Conservation (phyloP, 176 grass and related monocot species). For the bread wheat (Triticum aestivum) region DNA sequence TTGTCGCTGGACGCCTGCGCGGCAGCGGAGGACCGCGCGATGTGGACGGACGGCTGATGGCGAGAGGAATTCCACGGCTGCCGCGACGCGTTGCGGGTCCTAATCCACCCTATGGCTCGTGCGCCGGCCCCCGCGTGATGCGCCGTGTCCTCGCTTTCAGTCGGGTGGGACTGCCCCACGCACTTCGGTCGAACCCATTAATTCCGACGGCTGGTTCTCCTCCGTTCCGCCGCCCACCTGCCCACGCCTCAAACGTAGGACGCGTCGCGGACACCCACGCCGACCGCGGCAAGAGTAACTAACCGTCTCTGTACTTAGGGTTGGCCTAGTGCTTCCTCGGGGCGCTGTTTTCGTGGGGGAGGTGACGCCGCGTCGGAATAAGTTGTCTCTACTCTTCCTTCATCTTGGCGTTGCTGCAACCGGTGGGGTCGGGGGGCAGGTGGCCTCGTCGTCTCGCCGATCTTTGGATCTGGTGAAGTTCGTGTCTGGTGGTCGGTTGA, state of each 20-base stretch:
- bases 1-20: neutral
- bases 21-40: neutral
- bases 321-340: too few relatives aligned
- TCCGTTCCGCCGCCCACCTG: neutral
- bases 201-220: neutral
- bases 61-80: neutral
- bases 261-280: too few relatives aligned
- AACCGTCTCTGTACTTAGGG: too few relatives aligned
- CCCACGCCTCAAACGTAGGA: neutral
- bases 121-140: neutral
- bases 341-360: too few relatives aligned
- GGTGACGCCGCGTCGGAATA: too few relatives aligned
- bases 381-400: too few relatives aligned
- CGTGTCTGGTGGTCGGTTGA: too few relatives aligned
- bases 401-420: too few relatives aligned
- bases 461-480: too few relatives aligned
- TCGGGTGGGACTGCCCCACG: neutral
- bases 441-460: too few relatives aligned
- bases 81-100: neutral
- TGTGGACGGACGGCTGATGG: neutral
- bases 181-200: neutral
- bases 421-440: too few relatives aligned
- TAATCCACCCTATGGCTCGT: neutral
- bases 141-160: neutral
- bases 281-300: too few relatives aligned